Evolutionary conservation across 305 asterid species (phyloP).

Genomic region (Fraxinus floribunda): DNA sequence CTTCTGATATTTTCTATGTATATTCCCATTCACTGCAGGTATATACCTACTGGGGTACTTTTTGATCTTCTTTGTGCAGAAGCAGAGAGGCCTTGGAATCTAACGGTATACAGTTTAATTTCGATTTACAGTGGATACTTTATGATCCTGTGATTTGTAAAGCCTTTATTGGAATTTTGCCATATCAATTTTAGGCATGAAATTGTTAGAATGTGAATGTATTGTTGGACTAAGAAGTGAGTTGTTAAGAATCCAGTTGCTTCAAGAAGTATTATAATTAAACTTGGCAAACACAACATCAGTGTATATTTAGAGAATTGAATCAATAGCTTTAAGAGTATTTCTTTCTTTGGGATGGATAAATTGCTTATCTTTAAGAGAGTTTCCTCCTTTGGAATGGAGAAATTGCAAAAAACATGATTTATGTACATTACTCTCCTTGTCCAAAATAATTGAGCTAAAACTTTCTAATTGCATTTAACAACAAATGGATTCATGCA

Average conservation of each 20-base stretch:
- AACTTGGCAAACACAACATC: not conserved
- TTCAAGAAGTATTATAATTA: not conserved
- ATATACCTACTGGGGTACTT: constrained; percentile 86
- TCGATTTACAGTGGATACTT: constrained; percentile 9
- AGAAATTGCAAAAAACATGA: not conserved
- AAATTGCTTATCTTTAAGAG: not conserved
- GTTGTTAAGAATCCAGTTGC: constrained; percentile 8
- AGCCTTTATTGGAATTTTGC: constrained; percentile 5
- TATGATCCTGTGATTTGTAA: constrained; percentile 2
- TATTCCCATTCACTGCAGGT: constrained; percentile 49
- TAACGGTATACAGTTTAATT: constrained; percentile 50
- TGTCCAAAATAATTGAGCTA: not conserved
- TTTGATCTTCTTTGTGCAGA: constrained; percentile 94
- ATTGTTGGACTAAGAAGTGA: constrained; percentile 7
- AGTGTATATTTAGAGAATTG: not conserved
- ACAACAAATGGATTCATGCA: not conserved
- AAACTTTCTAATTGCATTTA: not conserved
- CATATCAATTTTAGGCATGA: not conserved
- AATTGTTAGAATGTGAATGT: not conserved
- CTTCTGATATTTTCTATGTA: constrained; percentile 23
- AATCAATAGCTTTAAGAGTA: not conserved
- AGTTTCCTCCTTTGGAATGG: not conserved
- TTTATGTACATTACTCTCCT: constrained; percentile 3
- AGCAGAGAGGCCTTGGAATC: constrained; percentile 96
- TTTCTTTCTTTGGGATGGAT: not conserved